phyloP scores from a whole-genome alignment of 352 stramenopile genomes.

The Pythium apleroticum region DNA sequence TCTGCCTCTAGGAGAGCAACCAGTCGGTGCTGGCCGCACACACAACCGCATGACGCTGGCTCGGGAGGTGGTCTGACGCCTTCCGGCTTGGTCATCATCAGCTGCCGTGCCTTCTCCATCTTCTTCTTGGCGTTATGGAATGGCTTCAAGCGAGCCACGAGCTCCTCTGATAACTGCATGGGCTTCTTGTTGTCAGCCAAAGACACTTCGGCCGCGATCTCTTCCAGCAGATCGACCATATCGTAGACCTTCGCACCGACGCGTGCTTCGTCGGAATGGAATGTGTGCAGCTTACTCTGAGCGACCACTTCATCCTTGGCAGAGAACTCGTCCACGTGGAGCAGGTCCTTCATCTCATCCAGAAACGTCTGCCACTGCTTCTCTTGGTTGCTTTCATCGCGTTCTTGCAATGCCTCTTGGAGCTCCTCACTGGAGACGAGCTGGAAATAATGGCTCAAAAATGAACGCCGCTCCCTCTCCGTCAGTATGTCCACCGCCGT shows the following conservation, averaged over 20 bases:
- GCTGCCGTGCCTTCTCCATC: constrained; percentile 43
- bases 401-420: constrained; percentile 45
- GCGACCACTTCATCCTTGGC: not conserved
- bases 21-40: constrained; percentile 47
- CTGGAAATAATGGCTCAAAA: constrained; percentile 64
- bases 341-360: constrained; percentile 45
- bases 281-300: constrained; percentile 11
- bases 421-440: constrained; percentile 49
- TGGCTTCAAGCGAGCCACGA: constrained; percentile 30
- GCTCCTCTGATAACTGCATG: constrained; percentile 23
- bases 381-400: constrained; percentile 59
- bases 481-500: constrained; percentile 44
- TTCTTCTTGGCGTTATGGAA: constrained; percentile 50
- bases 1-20: constrained; percentile 13
- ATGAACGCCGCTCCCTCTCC: constrained; percentile 39
- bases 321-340: constrained; percentile 24
- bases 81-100: constrained; percentile 33
- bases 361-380: constrained; percentile 54
- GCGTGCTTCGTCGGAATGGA: constrained; percentile 60
- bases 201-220: constrained; percentile 49
- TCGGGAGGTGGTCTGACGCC: not conserved
- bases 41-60: constrained; percentile 36
- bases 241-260: constrained; percentile 52
- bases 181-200: constrained; percentile 34
- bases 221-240: constrained; percentile 54